A percentile compares a stretch with the other conserved stretches of the same genome.
phyloP scores from a whole-genome alignment of 2,329 filamentous ascomycete genomes.

The Diaporthe citrichinensis region DNA sequence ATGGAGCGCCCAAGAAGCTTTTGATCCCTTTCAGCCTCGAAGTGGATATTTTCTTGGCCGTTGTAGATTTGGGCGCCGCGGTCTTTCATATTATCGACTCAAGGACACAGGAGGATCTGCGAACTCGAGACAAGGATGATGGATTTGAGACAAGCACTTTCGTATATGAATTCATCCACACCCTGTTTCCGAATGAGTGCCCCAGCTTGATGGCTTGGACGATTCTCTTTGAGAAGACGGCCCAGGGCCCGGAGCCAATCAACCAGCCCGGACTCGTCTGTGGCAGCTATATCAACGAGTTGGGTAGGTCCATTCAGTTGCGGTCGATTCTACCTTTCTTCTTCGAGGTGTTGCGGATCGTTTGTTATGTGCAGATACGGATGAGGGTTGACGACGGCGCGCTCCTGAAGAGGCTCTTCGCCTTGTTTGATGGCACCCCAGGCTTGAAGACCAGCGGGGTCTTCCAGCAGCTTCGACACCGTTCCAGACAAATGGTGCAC shows the following conservation, averaged over 20 bases:
- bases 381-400: neutral
- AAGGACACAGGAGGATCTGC: neutral
- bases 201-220: neutral
- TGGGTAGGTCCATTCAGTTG: neutral
- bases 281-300: neutral
- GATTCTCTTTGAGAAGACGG: neutral
- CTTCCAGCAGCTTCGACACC: neutral
- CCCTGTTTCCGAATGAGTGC: neutral
- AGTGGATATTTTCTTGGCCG: neutral
- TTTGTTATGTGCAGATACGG: neutral
- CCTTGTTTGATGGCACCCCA: neutral
- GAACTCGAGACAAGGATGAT: neutral
- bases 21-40: neutral
- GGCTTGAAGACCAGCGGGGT: accelerated
- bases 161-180: neutral
- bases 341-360: neutral
- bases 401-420: conserved; percentile 3
- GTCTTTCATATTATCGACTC: neutral
- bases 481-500: neutral
- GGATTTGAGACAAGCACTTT: neutral
- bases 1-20: neutral
- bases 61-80: neutral
- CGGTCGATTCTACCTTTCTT: conserved; percentile 8
- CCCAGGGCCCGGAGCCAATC: neutral
- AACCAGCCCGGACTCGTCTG: neutral